These are phyloP conservation scores for Verbena officinalis DNA, from an alignment of 257 asterid species.

Conservation along the genomic window DNA sequence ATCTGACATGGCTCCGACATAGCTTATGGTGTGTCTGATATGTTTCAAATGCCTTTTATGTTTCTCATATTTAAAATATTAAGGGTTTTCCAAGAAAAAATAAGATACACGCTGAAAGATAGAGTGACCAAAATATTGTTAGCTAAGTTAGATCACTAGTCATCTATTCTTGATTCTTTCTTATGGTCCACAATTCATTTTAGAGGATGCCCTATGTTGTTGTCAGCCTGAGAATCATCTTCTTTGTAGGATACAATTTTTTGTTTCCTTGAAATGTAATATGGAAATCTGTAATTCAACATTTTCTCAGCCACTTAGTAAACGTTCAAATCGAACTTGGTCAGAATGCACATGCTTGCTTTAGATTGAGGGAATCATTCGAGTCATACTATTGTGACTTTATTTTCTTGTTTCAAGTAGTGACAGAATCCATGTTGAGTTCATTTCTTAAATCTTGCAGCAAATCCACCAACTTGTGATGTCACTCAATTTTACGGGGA, in stretches of 20 bases:
- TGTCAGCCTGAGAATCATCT: neutral
- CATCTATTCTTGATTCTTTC: neutral
- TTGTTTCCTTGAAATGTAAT: slow-evolving; percentile 17
- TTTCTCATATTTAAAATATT: neutral
- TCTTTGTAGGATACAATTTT: neutral
- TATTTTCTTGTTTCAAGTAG: slow-evolving; percentile 10
- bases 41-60: neutral
- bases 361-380: too few species aligned
- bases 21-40: neutral
- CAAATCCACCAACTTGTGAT: slow-evolving; percentile 78
- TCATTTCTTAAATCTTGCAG: slow-evolving; percentile 49
- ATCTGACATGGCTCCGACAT: neutral
- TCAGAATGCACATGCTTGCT: neutral
- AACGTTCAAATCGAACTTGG: slow-evolving; percentile 14
- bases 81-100: neutral
- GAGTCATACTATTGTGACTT: slow-evolving; percentile 20
- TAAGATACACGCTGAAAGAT: neutral
- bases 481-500: slow-evolving; percentile 74
- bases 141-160: neutral
- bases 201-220: neutral
- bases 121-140: neutral
- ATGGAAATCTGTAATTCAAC: slow-evolving; percentile 3
- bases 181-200: neutral
- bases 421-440: slow-evolving; percentile 15
- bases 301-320: slow-evolving; percentile 17